Evolutionary conservation across 2,329 filamentous ascomycete species (phyloP).

Genomic region (Aureobasidium mangrovei): DNA sequence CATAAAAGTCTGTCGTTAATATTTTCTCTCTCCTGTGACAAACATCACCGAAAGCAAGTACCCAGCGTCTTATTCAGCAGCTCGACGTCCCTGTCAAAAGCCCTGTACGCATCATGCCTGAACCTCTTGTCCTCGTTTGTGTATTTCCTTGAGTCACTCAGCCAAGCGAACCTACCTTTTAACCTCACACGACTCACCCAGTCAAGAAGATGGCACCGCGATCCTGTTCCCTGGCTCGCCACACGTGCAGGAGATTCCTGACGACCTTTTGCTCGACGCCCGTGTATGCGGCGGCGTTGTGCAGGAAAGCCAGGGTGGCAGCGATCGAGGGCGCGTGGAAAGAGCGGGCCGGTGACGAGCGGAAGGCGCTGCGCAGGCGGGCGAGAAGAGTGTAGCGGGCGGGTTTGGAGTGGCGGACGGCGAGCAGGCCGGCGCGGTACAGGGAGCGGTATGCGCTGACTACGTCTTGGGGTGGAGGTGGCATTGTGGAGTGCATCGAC

Average conservation of each 20-base stretch:
- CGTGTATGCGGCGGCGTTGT: constrained; percentile 51
- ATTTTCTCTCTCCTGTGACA: neutral
- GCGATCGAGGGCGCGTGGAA: constrained; percentile 35
- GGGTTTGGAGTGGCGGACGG: constrained; percentile 63
- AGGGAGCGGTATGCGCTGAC: constrained; percentile 61
- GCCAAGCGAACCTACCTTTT: neutral
- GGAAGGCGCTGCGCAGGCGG: constrained; percentile 34
- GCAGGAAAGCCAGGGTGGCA: constrained; percentile 62
- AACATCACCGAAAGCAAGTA: constrained; percentile 39
- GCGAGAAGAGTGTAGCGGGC: constrained; percentile 55
- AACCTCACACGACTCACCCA: neutral
- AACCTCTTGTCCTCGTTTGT: constrained; percentile 24
- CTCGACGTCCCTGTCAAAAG: constrained; percentile 60
- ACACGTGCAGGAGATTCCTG: constrained; percentile 53
- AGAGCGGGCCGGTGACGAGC: constrained; percentile 24
- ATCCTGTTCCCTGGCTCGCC: constrained; percentile 24
- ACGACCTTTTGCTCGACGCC: constrained; percentile 66
- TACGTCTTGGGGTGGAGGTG: constrained; percentile 25
- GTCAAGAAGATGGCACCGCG: too few relatives aligned
- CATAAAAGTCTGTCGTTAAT: neutral
- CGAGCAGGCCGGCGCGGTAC: constrained; percentile 57
- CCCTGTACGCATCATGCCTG: constrained; percentile 39
- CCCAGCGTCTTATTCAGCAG: constrained; percentile 70
- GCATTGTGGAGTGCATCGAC: neutral
- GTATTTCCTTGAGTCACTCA: constrained; percentile 2